Evolutionary conservation across 2,329 filamentous ascomycete genomes (phyloP), one percentile per base, ranked within the genome.

Genomic region (Fusarium sp.): DNA sequence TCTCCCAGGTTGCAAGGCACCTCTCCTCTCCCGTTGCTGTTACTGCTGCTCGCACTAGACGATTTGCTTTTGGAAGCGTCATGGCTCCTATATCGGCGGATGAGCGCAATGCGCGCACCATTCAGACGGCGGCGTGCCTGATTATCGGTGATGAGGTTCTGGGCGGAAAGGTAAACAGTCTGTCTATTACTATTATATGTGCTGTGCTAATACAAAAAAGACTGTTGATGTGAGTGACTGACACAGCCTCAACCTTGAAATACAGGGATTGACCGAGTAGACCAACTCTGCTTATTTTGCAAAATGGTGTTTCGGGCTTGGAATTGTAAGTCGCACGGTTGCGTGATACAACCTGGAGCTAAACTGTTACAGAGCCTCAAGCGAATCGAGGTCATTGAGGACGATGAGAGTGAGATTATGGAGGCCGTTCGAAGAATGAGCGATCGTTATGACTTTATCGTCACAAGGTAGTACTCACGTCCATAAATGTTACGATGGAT

Each of bases 131-230:
- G 12, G 96, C 93, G 66, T 97, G 95, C 82, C 85, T 98, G 73
- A 95, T 99, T 69, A 98, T 99, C 78, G 96, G 96, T n/a, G 96
- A 98, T 84, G 96, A 98, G 83, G 95, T 98, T 6, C 87, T 98
- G 5, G 95, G 95, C 25, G 96, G 97, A 78, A 98, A 98, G 92
- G 95, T 95, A 82, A 73, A 57, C 37, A 22, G 17, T 30, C 20
- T 9, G 47, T 17, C 38, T 47, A 61, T 63, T 67, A 15, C 20
- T 20, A 40, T 30, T 33, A 9, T 9, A 22, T 6, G 30, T 33
- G 43, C 45, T 70, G 14, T 73, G 40, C 72, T 63, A 54, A 32
- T 22, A 12, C 54, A 32, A 32, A 35, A 32, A 60, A 84, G 81
- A 82, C 81, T 56, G 82, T 85, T 59, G 84, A 85, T 80, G 84